These are phyloP conservation scores for Cladosporium sp. DNA, from an alignment of 2,329 filamentous ascomycete genomes.

Conservation along the genomic window DNA sequence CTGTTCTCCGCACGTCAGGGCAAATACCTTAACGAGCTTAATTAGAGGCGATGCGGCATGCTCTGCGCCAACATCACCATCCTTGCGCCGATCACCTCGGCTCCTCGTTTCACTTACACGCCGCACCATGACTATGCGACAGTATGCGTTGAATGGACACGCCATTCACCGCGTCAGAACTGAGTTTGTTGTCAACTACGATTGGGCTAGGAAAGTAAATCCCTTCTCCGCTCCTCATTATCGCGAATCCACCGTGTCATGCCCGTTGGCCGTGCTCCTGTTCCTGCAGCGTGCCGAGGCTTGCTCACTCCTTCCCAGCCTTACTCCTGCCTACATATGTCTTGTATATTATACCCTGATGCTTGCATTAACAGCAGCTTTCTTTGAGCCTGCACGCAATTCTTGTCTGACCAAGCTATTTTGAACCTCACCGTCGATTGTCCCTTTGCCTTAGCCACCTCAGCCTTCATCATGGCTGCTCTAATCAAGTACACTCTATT, in stretches of 20 bases:
- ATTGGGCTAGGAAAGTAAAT: neutral
- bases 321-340: neutral
- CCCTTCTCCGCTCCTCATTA: neutral
- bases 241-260: neutral
- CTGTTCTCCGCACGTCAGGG: neutral
- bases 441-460: neutral
- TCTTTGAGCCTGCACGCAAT: neutral
- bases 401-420: neutral
- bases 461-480: neutral
- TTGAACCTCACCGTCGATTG: neutral
- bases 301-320: neutral
- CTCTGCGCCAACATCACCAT: neutral
- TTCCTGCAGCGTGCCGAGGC: constrained; percentile 1
- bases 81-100: neutral
- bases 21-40: too few species aligned
- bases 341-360: neutral
- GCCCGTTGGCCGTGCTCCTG: neutral
- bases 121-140: too few species aligned
- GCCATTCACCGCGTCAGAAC: neutral
- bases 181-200: neutral
- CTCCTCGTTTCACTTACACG: neutral
- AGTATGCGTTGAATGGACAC: neutral
- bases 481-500: constrained; percentile 17
- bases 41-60: neutral
- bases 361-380: neutral